Percentiles rank a stretch among this genome's conserved stretches.
These are phyloP conservation scores for Tylopilus plumbeoviolaceoides DNA, from an alignment of 768 basidiomycete genomes.

Conservation along the genomic window DNA sequence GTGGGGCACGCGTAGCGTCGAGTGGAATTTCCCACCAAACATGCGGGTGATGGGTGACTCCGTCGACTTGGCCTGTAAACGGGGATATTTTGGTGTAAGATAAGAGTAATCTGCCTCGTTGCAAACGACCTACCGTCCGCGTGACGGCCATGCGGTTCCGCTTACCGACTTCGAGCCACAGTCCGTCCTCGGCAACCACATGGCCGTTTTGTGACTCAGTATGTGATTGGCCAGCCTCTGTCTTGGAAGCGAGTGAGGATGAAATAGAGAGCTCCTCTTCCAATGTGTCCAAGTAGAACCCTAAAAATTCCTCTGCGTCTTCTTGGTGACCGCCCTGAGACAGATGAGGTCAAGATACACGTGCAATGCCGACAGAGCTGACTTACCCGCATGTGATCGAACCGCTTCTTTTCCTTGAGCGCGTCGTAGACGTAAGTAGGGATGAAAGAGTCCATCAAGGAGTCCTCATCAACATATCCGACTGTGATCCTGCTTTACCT, in stretches of 20 bases:
- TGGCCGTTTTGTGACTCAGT: constrained; percentile 10
- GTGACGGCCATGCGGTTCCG: constrained; percentile 79
- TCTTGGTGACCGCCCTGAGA: constrained; percentile 86
- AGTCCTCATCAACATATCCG: constrained; percentile 38
- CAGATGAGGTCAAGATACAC: constrained; percentile 1
- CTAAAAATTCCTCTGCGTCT: constrained; percentile 98
- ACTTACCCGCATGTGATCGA: constrained; percentile 87
- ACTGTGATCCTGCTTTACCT: too few species aligned
- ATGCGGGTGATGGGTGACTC: constrained; percentile 90
- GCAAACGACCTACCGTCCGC: constrained; percentile 55
- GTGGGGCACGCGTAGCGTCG: constrained; percentile 74
- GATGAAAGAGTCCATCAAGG: constrained; percentile 66
- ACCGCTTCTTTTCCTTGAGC: constrained; percentile 89
- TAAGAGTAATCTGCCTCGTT: neutral
- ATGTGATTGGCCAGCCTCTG: constrained; percentile 21
- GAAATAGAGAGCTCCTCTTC: constrained; percentile 86
- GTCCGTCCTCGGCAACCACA: constrained; percentile 50
- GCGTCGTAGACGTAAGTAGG: constrained; percentile 88
- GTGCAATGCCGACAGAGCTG: neutral
- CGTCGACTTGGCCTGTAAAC: constrained; percentile 59
- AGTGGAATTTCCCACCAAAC: constrained; percentile 91
- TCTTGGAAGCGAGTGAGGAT: constrained; percentile 44
- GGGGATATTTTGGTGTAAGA: neutral
- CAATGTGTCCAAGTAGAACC: constrained; percentile 91
- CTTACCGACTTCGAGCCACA: constrained; percentile 93